Percentiles rank a stretch among this genome's conserved stretches.
phyloP scores from a whole-genome alignment of 2,329 filamentous ascomycete species.

The Tolypocladium capitatum region DNA sequence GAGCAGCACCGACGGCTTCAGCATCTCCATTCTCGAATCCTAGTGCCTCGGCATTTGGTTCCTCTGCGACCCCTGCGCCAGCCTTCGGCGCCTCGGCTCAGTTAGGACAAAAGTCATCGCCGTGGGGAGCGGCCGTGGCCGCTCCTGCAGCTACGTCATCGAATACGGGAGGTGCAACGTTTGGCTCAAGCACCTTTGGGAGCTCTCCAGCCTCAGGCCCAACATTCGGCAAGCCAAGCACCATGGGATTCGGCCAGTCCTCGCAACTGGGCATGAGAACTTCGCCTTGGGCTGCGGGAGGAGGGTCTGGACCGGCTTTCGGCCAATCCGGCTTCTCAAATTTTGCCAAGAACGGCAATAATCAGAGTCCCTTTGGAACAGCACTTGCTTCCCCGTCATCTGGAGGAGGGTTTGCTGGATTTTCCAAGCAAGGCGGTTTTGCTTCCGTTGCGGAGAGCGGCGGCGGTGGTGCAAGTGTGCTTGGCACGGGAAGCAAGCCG shows the following conservation, averaged over 20 bases:
- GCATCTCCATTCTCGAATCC: slow-evolving; percentile 18
- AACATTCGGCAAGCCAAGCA: slow-evolving; percentile 35
- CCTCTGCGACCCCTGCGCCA: slow-evolving; percentile 20
- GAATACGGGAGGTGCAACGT: slow-evolving; percentile 22
- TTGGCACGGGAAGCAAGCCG: slow-evolving; percentile 25
- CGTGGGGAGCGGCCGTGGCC: slow-evolving; percentile 30
- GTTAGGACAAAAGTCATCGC: slow-evolving; percentile 37
- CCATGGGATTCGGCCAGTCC: slow-evolving; percentile 41
- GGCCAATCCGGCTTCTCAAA: slow-evolving; percentile 39
- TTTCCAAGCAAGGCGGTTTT: slow-evolving; percentile 43
- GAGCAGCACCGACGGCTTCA: slow-evolving; percentile 14
- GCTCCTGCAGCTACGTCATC: slow-evolving; percentile 16
- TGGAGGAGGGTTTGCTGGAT: slow-evolving; percentile 39
- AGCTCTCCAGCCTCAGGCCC: slow-evolving; percentile 22
- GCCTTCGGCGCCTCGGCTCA: slow-evolving; percentile 34
- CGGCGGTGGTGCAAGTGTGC: slow-evolving; percentile 20
- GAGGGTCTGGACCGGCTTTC: slow-evolving; percentile 30
- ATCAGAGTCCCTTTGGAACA: slow-evolving; percentile 21
- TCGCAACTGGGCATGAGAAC: slow-evolving; percentile 31
- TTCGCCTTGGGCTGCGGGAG: slow-evolving; percentile 38
- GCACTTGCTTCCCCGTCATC: slow-evolving; percentile 19
- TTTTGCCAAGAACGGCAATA: slow-evolving; percentile 20
- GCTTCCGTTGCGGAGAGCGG: slow-evolving; percentile 28
- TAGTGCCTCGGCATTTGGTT: slow-evolving; percentile 26
- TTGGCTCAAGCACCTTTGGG: slow-evolving; percentile 33